A percentile compares a stretch with the other conserved stretches of the same genome.
Evolutionary conservation across 768 basidiomycete species (phyloP).

Genomic region (Leucocoprinus leucothites): DNA sequence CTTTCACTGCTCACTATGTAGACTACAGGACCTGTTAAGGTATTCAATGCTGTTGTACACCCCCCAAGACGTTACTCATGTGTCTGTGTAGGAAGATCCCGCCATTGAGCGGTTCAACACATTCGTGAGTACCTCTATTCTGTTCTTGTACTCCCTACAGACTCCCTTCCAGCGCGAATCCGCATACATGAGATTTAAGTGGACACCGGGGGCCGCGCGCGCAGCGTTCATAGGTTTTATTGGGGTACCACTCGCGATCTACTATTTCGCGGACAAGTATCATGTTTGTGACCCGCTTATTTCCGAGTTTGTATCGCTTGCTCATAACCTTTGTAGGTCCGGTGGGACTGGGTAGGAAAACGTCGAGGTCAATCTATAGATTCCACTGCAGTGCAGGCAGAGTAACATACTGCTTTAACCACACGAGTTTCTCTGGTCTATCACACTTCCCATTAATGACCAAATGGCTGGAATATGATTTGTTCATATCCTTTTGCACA

Average conservation of each 20-base stretch:
- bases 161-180: constrained; percentile 62
- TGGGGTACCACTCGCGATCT: constrained; percentile 58
- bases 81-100: constrained; percentile 41
- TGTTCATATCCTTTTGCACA: constrained; percentile 76
- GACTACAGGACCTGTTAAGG: constrained; percentile 57
- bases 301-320: constrained; percentile 3
- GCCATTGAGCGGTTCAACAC: constrained; percentile 56
- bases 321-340: constrained; percentile 32
- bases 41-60: constrained; percentile 17
- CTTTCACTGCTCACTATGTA: constrained; percentile 14
- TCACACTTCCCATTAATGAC: background rate
- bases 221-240: constrained; percentile 61
- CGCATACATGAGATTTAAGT: constrained; percentile 80
- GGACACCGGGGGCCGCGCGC: constrained; percentile 67
- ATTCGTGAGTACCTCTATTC: constrained; percentile 34
- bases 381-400: constrained; percentile 15
- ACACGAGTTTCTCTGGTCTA: background rate
- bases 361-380: constrained; percentile 31
- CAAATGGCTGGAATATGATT: background rate
- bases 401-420: constrained; percentile 4
- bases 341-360: constrained; percentile 54
- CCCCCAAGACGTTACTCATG: background rate
- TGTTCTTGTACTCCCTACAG: constrained; percentile 9
- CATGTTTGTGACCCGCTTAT: constrained; percentile 29
- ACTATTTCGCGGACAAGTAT: constrained; percentile 43